Evolutionary conservation across 495 filamentous ascomycete species (phyloP), one percentile per base, ranked within the genome.

Genomic region (Pyrenopolyporus hunteri): DNA sequence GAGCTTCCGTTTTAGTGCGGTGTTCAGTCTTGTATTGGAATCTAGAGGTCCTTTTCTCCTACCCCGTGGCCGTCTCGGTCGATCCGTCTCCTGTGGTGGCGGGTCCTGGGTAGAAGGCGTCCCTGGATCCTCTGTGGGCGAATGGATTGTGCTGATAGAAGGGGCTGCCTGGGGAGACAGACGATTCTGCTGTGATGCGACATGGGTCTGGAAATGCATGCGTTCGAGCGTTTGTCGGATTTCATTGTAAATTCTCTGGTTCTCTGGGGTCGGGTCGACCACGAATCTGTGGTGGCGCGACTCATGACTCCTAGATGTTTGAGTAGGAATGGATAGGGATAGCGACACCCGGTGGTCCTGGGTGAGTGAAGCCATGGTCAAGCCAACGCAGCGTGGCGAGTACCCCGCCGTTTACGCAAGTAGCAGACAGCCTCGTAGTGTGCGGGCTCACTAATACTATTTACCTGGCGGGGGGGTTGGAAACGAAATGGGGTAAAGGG

Each of bases 181-280:
- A 4, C 49, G 52, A 39, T 32, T 62, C n/a, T 64, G 59, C 28
- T 69, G 60, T 5, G 46, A 57, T 14, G 51, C 42, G 16, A 67
- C 47, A 54, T 69, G 62, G 13, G 46, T 48, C 29, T 69, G 59
- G 5, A 69, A 49, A 40, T 43, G 36, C 14, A 23, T 3, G 25
- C 60, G 58, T 23, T 74, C 68, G 47, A 65, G 59, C 9, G 62
- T 46, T 37, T 63, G 40, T 3, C 69, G 64, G 28, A 64, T 71
- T 7, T 68, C 52, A 47, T 76, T 72, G 45, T 77, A 79, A 3
- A 73, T 52, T 3, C 48, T 60, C 52, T 78, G 76, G 5, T 65
- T 67, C 28, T 76, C 71, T 1, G 19, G 40, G 1, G 63, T 76
- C 6, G 71, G 70, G 5, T 63, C 57, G 19, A 71, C 64, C 36